phyloP scores from a whole-genome alignment of 2,329 filamentous ascomycete genomes.

The Macrophomina pseudophaseolina region DNA sequence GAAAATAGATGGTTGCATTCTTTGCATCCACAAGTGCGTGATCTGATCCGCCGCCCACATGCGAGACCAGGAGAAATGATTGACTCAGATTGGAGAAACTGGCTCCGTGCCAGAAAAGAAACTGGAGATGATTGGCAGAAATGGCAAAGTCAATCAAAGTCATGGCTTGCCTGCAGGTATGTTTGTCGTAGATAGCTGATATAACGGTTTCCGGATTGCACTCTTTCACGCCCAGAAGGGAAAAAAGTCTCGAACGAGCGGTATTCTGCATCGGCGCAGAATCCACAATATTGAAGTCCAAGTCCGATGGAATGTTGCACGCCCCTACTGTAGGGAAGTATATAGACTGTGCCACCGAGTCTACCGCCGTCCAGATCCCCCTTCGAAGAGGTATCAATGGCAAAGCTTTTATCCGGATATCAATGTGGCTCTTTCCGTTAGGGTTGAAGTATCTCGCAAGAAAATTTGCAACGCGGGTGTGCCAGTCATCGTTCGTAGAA shows the following conservation, averaged over 20 bases:
- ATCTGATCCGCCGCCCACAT: not conserved
- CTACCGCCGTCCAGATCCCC: not conserved
- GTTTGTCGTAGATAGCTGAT: not conserved
- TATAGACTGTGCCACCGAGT: not conserved
- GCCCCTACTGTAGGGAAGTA: not conserved
- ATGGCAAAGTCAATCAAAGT: too few relatives aligned
- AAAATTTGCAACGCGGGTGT: not conserved
- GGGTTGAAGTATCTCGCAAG: not conserved
- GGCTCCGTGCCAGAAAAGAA: not conserved
- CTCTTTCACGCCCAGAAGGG: not conserved
- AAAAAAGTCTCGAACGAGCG: not conserved
- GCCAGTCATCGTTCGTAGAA: not conserved
- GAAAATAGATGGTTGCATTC: not conserved
- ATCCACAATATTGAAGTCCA: not conserved
- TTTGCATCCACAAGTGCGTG: not conserved
- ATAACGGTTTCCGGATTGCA: not conserved
- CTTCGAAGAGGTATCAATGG: not conserved
- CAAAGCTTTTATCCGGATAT: not conserved
- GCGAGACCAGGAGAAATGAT: not conserved
- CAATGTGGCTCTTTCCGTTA: too few relatives aligned
- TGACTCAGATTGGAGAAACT: not conserved
- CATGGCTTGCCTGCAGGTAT: not conserved
- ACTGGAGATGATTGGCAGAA: not conserved
- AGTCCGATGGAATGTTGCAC: not conserved
- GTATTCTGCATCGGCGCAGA: not conserved